Percentiles rank a stretch among this genome's conserved stretches.
These are phyloP conservation scores for Camellia sinensis DNA, from an alignment of 148 eudicot genomes.

Conservation along the genomic window DNA sequence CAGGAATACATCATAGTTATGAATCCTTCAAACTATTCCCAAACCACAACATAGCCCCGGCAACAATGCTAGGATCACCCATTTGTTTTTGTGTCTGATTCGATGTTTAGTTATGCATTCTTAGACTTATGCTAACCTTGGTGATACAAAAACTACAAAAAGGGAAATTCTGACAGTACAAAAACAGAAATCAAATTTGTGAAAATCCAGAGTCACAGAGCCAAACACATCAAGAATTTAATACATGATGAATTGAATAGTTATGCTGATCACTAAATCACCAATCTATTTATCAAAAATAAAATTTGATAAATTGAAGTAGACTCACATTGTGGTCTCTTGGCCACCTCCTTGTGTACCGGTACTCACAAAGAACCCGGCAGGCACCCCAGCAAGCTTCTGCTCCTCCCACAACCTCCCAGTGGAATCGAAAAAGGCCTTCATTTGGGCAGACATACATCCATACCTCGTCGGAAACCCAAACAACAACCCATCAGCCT, in stretches of 20 bases:
- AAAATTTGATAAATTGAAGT: not conserved
- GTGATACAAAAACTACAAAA: no score
- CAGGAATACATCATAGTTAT: no score
- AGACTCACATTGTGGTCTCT: slow-evolving; percentile 87
- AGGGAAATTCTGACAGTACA: no score
- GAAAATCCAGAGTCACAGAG: not conserved
- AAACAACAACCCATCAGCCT: slow-evolving; percentile 80
- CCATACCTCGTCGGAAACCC: slow-evolving; percentile 95
- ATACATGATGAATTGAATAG: not conserved
- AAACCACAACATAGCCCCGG: no score
- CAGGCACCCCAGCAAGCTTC: slow-evolving; percentile 78
- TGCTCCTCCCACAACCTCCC: slow-evolving; percentile 77
- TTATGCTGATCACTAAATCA: not conserved
- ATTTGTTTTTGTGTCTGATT: no score
- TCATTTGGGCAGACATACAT: slow-evolving; percentile 86
- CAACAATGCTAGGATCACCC: no score
- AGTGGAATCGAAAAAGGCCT: slow-evolving; percentile 83
- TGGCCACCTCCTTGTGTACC: slow-evolving; percentile 97
- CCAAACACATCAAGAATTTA: not conserved
- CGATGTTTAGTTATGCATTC: no score
- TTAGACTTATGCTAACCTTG: no score
- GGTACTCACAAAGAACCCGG: slow-evolving; percentile 87
- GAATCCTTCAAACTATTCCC: no score
- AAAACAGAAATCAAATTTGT: not conserved
- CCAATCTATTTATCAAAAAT: not conserved